Base-by-base conservation (phyloP, 169 alveolate genomes). In the Plasmodium billcollinsi region DNA sequence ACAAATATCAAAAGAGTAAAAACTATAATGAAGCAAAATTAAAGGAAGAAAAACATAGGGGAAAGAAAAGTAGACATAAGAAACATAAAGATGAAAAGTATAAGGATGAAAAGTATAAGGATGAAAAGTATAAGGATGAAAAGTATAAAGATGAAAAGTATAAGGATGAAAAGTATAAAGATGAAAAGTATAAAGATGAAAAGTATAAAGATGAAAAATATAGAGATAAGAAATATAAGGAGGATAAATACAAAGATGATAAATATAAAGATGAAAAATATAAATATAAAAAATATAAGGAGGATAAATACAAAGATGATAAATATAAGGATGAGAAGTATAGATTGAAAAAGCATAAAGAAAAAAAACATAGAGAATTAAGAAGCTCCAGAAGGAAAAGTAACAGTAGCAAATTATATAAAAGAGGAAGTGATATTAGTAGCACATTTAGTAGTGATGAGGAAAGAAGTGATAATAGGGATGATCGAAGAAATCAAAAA, bases 381-480 rank as follows among this genome's bases (percentile, higher is more conserved):
- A 52, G 21, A 59, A 15, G 69, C 56, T 45, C 49, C 24, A 24
- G 24, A 18, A 20, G 15, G 56, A 66, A 12, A 12, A 52, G n/a
- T 12, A 52, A 7, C n/a, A 52, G 61, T 12, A 15, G 29, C n/a
- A 61, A 61, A 61, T 15, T 39, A 61, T 4, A 21, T 61, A 21
- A 6, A 15, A 61, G 14, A 61, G 29, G 70, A 61, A 61, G 29
- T 61, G 14, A 5, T 5, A 15, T 21, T 12, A 9, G 20, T 33
- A 33, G 43, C 3, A 33, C 5, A 33, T 29, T 59, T 0, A 72
- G 83, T 21, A 45, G 65, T 20, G 7, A 58, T 15, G 47, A 21
- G 65, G 24, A 49, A 49, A 11, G 14, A 18, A 39, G 47, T 33
- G 74, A 33, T 45, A 72, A 63, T 21, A 18, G 83, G 29, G 67